Evolutionary conservation across 768 basidiomycete genomes (phyloP).

Genomic region (Termitomyces sp.): DNA sequence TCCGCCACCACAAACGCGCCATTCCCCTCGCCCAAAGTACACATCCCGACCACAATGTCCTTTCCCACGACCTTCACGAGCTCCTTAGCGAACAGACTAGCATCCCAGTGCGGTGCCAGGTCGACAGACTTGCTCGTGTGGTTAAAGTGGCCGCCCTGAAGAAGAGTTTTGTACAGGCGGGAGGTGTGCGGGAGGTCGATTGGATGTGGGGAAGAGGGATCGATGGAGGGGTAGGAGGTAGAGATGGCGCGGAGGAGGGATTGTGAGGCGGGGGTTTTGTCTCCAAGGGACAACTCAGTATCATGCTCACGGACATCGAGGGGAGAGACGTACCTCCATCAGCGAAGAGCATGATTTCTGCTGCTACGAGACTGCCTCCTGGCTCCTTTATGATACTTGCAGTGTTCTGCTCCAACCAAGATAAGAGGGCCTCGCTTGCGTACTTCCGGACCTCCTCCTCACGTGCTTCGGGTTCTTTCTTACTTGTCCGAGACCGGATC

Average conservation of each 20-base stretch:
- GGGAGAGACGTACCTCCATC: slow-evolving; percentile 62
- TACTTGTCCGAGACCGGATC: slow-evolving; percentile 69
- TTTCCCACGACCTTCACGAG: slow-evolving; percentile 53
- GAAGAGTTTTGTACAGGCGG: slow-evolving; percentile 80
- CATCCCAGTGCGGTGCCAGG: slow-evolving; percentile 48
- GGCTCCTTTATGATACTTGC: slow-evolving; percentile 64
- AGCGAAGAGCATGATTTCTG: slow-evolving; percentile 80
- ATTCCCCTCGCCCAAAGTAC: slow-evolving; percentile 44
- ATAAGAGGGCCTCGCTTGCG: slow-evolving; percentile 70
- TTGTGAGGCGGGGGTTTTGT: slow-evolving; percentile 60
- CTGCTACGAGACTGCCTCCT: slow-evolving; percentile 71
- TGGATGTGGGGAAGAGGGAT: slow-evolving; percentile 47
- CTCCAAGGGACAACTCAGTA: slow-evolving; percentile 30
- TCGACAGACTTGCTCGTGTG: slow-evolving; percentile 52
- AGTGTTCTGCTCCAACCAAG: slow-evolving; percentile 61
- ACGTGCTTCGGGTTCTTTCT: slow-evolving; percentile 61
- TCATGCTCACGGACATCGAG: not conserved
- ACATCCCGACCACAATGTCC: slow-evolving; percentile 50
- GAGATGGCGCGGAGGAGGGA: slow-evolving; percentile 57
- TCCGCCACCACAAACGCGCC: slow-evolving; percentile 78
- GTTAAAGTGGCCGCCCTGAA: slow-evolving; percentile 89
- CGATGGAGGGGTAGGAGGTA: slow-evolving; percentile 49
- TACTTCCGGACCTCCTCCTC: slow-evolving; percentile 67
- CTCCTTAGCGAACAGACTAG: slow-evolving; percentile 49
- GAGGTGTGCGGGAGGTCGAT: slow-evolving; percentile 82